These are phyloP conservation scores for Neckera pumila DNA, from an alignment of 225 moss, liverwort and hornwort genomes.

Conservation along the genomic window DNA sequence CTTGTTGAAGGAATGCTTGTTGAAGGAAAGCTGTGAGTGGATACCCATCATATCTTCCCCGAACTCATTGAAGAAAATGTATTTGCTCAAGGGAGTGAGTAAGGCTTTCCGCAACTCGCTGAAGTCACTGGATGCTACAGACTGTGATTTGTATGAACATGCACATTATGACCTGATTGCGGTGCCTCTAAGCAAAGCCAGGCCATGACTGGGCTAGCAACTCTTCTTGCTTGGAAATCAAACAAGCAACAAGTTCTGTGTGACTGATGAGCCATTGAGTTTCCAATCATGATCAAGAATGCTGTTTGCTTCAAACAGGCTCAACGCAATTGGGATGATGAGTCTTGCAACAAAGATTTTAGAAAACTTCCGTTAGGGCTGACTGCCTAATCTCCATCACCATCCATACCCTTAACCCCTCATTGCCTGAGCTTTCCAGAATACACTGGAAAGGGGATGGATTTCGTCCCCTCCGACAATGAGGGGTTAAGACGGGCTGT, in stretches of 20 bases:
- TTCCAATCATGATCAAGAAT: background rate
- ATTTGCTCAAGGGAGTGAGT: fast-evolving
- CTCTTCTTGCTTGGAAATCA: background rate
- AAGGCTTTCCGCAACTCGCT: background rate
- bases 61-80: background rate
- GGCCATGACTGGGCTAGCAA: background rate
- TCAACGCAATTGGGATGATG: background rate
- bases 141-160: background rate
- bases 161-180: background rate
- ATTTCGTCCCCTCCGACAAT: too few relatives aligned
- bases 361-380: background rate
- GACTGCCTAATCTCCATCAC: background rate
- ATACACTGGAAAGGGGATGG: too few relatives aligned
- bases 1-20: background rate
- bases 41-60: background rate
- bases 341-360: background rate
- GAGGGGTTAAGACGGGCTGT: too few relatives aligned
- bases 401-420: too few relatives aligned
- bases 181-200: background rate
- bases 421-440: too few relatives aligned
- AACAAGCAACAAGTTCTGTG: background rate
- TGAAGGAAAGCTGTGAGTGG: background rate
- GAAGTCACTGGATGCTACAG: background rate
- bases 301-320: background rate
- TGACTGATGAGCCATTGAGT: background rate